Percentiles rank a stretch among this genome's conserved stretches.
Conservation (phyloP, 768 basidiomycete species). For the Suillus subluteus region DNA sequence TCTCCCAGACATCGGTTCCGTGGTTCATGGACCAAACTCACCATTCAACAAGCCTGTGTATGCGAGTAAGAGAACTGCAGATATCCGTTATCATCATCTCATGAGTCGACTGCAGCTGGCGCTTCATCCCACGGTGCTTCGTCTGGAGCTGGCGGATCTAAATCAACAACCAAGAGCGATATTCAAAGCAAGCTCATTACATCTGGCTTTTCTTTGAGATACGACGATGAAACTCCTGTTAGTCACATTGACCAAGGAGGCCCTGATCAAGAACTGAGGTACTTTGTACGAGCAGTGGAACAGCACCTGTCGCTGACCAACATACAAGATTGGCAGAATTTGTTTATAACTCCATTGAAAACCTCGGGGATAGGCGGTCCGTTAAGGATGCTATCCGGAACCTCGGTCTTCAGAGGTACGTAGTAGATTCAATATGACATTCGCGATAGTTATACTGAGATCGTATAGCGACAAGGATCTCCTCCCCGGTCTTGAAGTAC, state of each 20-base stretch:
- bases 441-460: slow-evolving; percentile 4
- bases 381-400: slow-evolving; percentile 56
- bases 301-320: neutral
- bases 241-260: slow-evolving; percentile 60
- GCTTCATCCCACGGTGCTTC: neutral
- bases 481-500: slow-evolving; percentile 70
- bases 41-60: slow-evolving; percentile 1
- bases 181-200: slow-evolving; percentile 10
- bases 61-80: slow-evolving; percentile 3
- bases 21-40: slow-evolving; percentile 4
- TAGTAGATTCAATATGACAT: slow-evolving; percentile 2
- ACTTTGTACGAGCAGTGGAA: neutral
- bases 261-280: slow-evolving; percentile 58
- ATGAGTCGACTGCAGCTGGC: neutral
- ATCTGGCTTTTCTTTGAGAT: slow-evolving; percentile 47
- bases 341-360: slow-evolving; percentile 62
- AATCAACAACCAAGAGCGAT: slow-evolving; percentile 1
- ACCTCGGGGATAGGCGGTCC: slow-evolving; percentile 53
- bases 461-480: slow-evolving; percentile 52
- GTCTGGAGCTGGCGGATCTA: slow-evolving; percentile 1
- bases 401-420: slow-evolving; percentile 54
- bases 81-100: neutral
- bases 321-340: slow-evolving; percentile 59
- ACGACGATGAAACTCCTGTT: slow-evolving; percentile 53
- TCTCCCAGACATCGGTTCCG: neutral